Conservation (phyloP, 2,329 filamentous ascomycete genomes). For the Colletotrichum liaoningense region DNA sequence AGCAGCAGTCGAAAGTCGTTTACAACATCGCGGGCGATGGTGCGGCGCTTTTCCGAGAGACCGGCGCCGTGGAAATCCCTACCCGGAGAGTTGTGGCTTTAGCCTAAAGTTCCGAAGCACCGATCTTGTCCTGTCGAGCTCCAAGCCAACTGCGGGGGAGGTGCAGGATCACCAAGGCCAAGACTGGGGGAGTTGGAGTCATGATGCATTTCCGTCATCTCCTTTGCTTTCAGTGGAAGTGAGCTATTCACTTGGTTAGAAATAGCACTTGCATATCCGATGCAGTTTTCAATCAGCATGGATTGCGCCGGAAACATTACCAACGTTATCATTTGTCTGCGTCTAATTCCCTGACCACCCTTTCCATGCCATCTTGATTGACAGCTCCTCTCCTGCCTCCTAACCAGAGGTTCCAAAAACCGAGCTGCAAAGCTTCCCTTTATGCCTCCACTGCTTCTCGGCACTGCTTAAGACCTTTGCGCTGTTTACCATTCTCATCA, state of each 20-base stretch:
- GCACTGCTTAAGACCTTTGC: conserved; percentile 53
- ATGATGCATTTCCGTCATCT: background rate
- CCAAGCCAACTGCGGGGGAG: conserved; percentile 3
- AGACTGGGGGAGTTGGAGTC: background rate
- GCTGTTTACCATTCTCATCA: conserved; percentile 63
- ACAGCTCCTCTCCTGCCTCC: too few species aligned
- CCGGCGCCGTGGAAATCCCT: background rate
- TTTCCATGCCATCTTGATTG: too few species aligned
- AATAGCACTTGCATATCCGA: conserved; percentile 8
- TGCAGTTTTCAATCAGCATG: background rate
- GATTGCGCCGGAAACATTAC: background rate
- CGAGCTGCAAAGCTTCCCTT: background rate
- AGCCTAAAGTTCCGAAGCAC: conserved; percentile 18
- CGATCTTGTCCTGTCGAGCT: background rate
- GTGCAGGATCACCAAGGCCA: background rate
- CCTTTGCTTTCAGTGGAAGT: background rate
- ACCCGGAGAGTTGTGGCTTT: background rate
- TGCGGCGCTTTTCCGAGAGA: conserved; percentile 22
- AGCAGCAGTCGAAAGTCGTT: background rate
- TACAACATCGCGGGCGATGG: background rate
- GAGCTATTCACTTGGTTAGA: background rate
- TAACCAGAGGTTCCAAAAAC: background rate
- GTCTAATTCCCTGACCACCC: too few species aligned
- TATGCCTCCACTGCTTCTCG: conserved; percentile 28
- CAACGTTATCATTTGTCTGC: too few species aligned